A percentile compares a stretch with the other conserved stretches of the same genome.
These are phyloP conservation scores for Alisma plantagoaquatica DNA, from an alignment of 106 monocot genomes.

Conservation along the genomic window DNA sequence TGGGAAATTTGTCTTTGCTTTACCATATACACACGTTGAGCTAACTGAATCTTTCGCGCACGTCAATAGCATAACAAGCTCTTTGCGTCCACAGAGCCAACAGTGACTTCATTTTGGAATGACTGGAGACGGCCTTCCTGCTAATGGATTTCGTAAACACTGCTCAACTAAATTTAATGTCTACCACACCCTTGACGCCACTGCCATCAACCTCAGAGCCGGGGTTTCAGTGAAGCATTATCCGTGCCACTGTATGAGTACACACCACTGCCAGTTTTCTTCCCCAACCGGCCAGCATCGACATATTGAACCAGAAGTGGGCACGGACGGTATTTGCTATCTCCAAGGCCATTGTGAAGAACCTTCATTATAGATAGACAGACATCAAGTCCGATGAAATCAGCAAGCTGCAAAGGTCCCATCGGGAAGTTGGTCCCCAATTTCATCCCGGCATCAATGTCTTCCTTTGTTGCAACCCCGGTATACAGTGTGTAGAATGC, in stretches of 20 bases:
- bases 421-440: conserved; percentile 91
- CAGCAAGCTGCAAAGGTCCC: conserved; percentile 89
- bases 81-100: no score
- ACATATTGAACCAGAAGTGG: conserved; percentile 93
- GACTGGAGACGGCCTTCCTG: no score
- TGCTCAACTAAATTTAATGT: no score
- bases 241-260: conserved; percentile 39
- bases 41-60: no score
- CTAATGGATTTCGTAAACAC: no score
- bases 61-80: no score
- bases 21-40: no score
- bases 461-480: conserved; percentile 85
- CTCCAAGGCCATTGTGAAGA: conserved; percentile 58
- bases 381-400: conserved; percentile 86
- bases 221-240: conserved; percentile 17
- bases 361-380: conserved; percentile 85
- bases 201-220: conserved; percentile 16
- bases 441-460: conserved; percentile 88
- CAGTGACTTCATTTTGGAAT: no score
- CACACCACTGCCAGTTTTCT: conserved; percentile 68
- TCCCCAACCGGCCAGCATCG: conserved; percentile 76
- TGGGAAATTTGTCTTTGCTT: no score
- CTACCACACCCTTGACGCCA: no score
- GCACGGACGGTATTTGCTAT: conserved; percentile 75
- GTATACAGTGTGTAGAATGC: conserved; percentile 77